Base-by-base conservation (phyloP, 2,329 filamentous ascomycete genomes). In the Lanzia echinophila region DNA sequence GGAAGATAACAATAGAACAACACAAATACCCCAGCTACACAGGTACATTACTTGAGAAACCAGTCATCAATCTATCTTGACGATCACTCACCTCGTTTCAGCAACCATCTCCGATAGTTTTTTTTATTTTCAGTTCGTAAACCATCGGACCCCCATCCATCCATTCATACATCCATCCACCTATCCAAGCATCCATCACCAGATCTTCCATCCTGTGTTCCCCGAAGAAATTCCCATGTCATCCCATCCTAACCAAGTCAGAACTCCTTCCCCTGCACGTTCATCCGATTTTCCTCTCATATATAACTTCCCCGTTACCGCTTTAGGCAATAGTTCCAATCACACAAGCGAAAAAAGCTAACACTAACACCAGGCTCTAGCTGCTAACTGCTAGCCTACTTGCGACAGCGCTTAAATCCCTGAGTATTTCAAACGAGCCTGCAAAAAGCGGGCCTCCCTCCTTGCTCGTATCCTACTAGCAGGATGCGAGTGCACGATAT, bases 301-400 rank as follows among this genome's bases (percentile, higher is more conserved):
- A n/a, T n/a, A n/a, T 28, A 28, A 28, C 24, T 28, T 8, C 4
- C 4, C 24, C 4, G 24, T 28, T 4, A 28, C 24, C 24, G 4
- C 4, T 28, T 8, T 28, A 28, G 24, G 24, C 24, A 28, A 8
- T 28, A 28, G 24, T 28, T 28, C 4, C 8, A 28, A 28, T 8
- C 24, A 28, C 20, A 17, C 34, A 2, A 31, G 10, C 13, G 19
- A 19, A 36, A 24, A 19, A 17, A 47, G 8, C 32, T 47, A 12
- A 11, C 20, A 10, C 8, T 13, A 38, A n/a, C 22, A 31, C 13
- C 32, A 20, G 15, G 24, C 7, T 24, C 48, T 34, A 24, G 48
- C 11, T 50, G 28, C 17, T 31, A 28, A 19, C n/a, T 41, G 50
- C 20, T 47, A 44, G 71, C 65, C 6, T 71, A 71, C 24, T 70